Evolutionary conservation across 306 rosid genomes (phyloP).

Genomic region (Quercus gilva): DNA sequence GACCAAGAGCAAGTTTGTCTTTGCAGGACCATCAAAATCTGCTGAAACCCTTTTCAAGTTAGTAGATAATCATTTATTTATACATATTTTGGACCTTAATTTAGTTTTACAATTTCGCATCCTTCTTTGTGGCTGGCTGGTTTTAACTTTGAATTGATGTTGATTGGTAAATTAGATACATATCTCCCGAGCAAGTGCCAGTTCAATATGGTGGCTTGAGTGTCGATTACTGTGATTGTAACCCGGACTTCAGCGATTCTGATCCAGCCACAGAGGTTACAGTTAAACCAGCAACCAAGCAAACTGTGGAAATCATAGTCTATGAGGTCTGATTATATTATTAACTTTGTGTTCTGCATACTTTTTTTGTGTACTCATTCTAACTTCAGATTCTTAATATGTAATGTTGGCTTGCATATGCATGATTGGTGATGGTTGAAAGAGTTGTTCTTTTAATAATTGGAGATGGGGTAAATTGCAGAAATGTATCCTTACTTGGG

Average conservation of each 20-base stretch:
- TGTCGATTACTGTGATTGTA: conserved; percentile 89
- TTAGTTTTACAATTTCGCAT: background rate
- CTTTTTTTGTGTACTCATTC: background rate
- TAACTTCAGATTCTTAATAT: background rate
- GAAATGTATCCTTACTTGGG: conserved; percentile 91
- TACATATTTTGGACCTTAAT: background rate
- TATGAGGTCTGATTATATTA: conserved; percentile 61
- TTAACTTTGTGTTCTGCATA: background rate
- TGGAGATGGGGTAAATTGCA: conserved; percentile 32
- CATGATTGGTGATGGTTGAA: conserved; percentile 7
- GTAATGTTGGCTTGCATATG: background rate
- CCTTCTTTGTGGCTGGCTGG: conserved; percentile 7
- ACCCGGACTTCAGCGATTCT: conserved; percentile 71
- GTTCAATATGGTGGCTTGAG: conserved; percentile 89
- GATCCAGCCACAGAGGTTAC: conserved; percentile 64
- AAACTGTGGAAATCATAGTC: conserved; percentile 85
- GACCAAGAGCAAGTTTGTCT: conserved; percentile 62
- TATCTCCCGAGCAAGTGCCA: conserved; percentile 84
- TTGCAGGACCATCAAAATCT: conserved; percentile 41
- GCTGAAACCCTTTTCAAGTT: conserved; percentile 70
- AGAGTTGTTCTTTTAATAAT: conserved; percentile 1
- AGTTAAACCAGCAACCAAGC: conserved; percentile 80
- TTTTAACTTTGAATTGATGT: background rate
- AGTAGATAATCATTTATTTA: conserved; percentile 18
- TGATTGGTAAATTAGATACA: conserved; percentile 48